Evolutionary conservation across 306 rosid genomes (phyloP), one percentile per base, ranked within the genome.

Genomic region (Sphenostylis stenocarpa): DNA sequence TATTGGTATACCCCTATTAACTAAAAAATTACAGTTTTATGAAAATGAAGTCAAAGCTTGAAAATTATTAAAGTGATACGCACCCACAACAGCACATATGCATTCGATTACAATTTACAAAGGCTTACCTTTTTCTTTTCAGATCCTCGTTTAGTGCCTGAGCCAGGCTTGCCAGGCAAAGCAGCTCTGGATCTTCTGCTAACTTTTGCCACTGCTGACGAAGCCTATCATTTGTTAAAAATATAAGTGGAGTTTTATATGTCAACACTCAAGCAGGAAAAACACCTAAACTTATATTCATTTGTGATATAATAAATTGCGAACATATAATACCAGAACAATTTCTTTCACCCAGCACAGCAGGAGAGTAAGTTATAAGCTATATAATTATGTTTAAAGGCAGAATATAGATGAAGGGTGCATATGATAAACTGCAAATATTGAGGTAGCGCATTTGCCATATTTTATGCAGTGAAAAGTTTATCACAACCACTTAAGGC

Each of bases 61-160:
- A 80, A 65, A 15, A 69, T 55, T 28, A 61, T 38, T 69, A 49
- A 19, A 61, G n/a, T 34, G 16, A 66, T 57, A 76, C 11, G 19
- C 66, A 72, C 34, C 17, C 12, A 23, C 48, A 28, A 72, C 29
- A 57, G 14, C 14, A 75, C 24, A 51, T 65, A 19, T 36, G 56
- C 39, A 78, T n/a, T 65, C 43, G 11, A 73, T 48, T 21, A 7
- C 21, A 21, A 58, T 16, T 63, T n/a, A n/a, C n/a, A n/a, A n/a
- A n/a, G n/a, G 62, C 83, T 28, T 72, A 86, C 98, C 90, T 87
- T 95, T 82, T 90, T 95, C 92, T 89, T 95, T 85, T 90, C 97
- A 43, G 90, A 85, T 33, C 82, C 88, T 48, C 92, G 91, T 85
- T 87, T 92, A 53, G 71, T 80, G 77, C 82, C 49, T 29, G 87